Evolutionary conservation across 352 stramenopile genomes (phyloP), one percentile per base, ranked within the genome.

Genomic region (Pythium periplocum): DNA sequence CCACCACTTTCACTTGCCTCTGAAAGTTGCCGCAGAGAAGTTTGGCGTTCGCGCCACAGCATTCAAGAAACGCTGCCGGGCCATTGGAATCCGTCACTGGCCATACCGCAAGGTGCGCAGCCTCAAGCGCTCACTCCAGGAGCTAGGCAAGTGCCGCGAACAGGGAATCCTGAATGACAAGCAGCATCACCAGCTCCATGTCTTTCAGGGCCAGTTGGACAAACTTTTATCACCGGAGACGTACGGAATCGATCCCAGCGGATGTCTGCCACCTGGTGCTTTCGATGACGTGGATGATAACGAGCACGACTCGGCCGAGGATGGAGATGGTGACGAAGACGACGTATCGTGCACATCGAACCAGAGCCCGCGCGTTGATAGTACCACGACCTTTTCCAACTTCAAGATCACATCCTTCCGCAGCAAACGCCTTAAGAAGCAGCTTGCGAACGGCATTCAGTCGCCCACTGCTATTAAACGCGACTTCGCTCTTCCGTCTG

Each of bases 211-310:
- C 31, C 81, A 92, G 50, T 62, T 92, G n/a, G 74, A 86, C 53
- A 83, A 82, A 8, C 68, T 92, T n/a, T 61, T 92, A 34, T 84
- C 78, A 1, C 78, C 81, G 11, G 78, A 88, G 66, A 89, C 78
- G 2, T 92, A 92, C 65, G 81, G 81, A 45, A 91, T 90, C 50
- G 79, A 90, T 53, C 79, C 79, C 1, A 81, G 68, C 35, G 75
- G 76, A 8, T 74, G 82, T 35, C 56, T 82, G 4, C 65, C 62
- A 12, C 59, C 69, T 26, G 61, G 61, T 7, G 38, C 55, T 4
- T 69, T 69, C 31, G 61, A 68, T 39, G 11, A 49, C 36, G 54
- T 60, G n/a, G 61, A 64, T 26, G 48, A 45, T 6, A 55, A 67
- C 39, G n/a, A 68, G 43, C 69, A 82, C 33, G 72, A 87, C 37